Conservation (phyloP, 225 moss, liverwort and hornwort genomes). For the Bryum argenteum region DNA sequence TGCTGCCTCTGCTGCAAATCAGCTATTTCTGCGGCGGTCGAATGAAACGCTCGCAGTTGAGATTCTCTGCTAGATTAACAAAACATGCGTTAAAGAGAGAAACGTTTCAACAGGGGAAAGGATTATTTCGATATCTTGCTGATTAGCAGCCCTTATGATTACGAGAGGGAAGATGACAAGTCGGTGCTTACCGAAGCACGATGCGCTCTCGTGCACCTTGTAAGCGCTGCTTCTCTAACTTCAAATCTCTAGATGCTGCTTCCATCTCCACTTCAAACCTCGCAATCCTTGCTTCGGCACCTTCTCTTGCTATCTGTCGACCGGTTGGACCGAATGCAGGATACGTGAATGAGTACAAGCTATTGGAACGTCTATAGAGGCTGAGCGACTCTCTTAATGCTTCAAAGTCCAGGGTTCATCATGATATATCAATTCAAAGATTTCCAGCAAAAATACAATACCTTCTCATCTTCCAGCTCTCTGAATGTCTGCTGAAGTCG, state of each 20-base stretch:
- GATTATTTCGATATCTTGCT: neutral
- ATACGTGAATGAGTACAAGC: neutral
- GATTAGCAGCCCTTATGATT: neutral
- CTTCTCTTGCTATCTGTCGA: constrained; percentile 61
- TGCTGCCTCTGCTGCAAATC: constrained; percentile 68
- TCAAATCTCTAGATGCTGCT: constrained; percentile 69
- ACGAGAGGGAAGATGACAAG: constrained; percentile 16
- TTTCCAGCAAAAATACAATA: constrained; percentile 23
- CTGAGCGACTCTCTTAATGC: constrained; percentile 1
- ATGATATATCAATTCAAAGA: neutral
- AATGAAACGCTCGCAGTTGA: constrained; percentile 97
- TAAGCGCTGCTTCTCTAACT: constrained; percentile 87
- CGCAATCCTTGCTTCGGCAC: constrained; percentile 56
- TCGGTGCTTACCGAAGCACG: constrained; percentile 77
- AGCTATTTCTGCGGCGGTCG: constrained; percentile 92
- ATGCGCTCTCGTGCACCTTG: constrained; percentile 99
- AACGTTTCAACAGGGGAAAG: neutral
- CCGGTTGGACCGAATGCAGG: neutral
- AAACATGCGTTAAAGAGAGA: constrained; percentile 32
- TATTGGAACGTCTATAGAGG: neutral
- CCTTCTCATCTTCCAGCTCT: constrained; percentile 81
- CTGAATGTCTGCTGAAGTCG: constrained; percentile 55
- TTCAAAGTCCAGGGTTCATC: constrained; percentile 3
- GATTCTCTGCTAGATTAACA: constrained; percentile 89
- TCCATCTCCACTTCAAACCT: constrained; percentile 90